Base-by-base conservation (phyloP, 2,329 filamentous ascomycete genomes). In the Pyrenophora tritici-repentis region DNA sequence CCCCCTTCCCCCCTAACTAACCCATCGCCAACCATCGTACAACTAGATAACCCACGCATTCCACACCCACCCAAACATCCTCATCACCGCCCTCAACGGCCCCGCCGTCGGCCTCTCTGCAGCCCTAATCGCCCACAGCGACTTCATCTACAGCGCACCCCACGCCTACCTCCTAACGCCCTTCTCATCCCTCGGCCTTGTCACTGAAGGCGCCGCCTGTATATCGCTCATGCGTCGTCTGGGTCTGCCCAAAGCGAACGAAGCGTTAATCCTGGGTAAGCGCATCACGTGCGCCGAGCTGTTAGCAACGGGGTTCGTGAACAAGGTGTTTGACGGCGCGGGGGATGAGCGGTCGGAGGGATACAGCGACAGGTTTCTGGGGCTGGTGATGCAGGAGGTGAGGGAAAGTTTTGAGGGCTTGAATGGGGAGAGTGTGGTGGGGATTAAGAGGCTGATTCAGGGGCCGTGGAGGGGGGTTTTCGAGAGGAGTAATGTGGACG, bases 41-140 rank as follows among this genome's bases (percentile, higher is more conserved):
- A n/a, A n/a, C n/a, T n/a, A n/a, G 81, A 83, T 90, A 65, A 94
- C 92, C 2, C 87, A 90, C 65, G 87, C 91, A 63, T 96, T 97
- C 79, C 92, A 94, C 79, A 87, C 86, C 12, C 94, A 97, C 76
- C 90, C 91, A 64, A 97, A 97, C 78, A 89, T 97, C 75, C 88
- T 97, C 18, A 83, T 97, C 53, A 87, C 87, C 0, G 94, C 90
- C 0, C 86, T 97, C 60, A 97, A 97, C 76, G 94, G 93, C 3
- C 94, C 94, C 5, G 91, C 86, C 9, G 82, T 99, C 45, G 94
- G 94, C 5, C 86, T 97, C 26, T 89, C 88, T 2, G 94, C 93
- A 1, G 92, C 93, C 0, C 76, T 97, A 0, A 79, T 91, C 50
- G 87, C 86, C 22, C 89, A 90, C 73, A 89, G 89, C 18, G 94